Evolutionary conservation across 441 rosid species (phyloP).

Genomic region (Theobroma grandiflorum): DNA sequence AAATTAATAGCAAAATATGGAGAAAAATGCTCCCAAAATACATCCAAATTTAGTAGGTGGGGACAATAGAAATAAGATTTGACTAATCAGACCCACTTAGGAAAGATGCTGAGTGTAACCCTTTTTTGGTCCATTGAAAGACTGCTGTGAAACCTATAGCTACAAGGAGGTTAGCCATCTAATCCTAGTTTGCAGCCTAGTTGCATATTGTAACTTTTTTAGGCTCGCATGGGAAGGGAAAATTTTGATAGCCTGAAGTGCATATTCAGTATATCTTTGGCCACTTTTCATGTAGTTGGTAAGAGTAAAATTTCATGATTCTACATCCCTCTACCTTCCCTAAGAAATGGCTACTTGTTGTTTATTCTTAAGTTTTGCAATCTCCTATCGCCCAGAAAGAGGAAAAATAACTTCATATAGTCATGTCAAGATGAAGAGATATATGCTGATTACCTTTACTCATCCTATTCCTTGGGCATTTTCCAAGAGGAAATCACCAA

Average conservation of each 20-base stretch:
- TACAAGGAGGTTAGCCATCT: not conserved
- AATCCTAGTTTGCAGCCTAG: conserved; percentile 2
- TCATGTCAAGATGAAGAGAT: too few species aligned
- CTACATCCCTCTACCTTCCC: too few species aligned
- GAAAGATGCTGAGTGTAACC: not conserved
- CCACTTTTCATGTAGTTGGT: too few species aligned
- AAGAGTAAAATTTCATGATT: too few species aligned
- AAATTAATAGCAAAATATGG: not conserved
- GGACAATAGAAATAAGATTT: not conserved
- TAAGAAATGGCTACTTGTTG: too few species aligned
- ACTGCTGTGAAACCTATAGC: not conserved
- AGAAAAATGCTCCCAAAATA: not conserved
- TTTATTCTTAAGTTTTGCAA: too few species aligned
- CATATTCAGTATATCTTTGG: too few species aligned
- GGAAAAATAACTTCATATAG: too few species aligned
- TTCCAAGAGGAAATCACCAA: too few species aligned
- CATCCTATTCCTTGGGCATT: too few species aligned
- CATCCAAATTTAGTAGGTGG: not conserved
- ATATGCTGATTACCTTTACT: too few species aligned
- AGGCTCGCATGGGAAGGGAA: not conserved
- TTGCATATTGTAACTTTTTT: not conserved
- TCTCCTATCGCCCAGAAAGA: too few species aligned
- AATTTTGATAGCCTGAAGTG: not conserved
- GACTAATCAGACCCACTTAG: conserved; percentile 14
- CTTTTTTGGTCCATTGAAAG: not conserved